A percentile compares a stretch with the other conserved stretches of the same genome.
Conservation (phyloP, 164 flowering plant genomes). For the Cinnamomum micranthum region DNA sequence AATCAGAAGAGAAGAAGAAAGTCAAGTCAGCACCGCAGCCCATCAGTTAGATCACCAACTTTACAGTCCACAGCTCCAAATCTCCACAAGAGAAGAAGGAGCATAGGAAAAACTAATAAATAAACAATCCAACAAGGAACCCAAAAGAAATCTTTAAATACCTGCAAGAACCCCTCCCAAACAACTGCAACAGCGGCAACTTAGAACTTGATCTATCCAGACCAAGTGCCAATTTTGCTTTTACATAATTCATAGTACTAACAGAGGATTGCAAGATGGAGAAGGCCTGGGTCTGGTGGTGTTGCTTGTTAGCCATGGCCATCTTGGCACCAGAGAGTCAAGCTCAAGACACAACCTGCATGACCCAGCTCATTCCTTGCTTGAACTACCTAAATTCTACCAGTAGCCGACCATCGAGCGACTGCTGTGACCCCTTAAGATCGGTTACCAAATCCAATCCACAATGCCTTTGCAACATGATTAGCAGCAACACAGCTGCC, state of each 20-base stretch:
- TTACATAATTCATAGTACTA: background rate
- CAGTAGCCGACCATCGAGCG: slow-evolving; percentile 44
- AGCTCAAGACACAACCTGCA: slow-evolving; percentile 30
- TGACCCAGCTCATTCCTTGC: slow-evolving; percentile 52
- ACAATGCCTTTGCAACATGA: slow-evolving; percentile 55
- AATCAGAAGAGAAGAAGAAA: background rate
- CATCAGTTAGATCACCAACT: slow-evolving; percentile 17
- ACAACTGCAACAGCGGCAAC: background rate
- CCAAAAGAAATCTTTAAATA: background rate
- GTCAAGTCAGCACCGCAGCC: background rate
- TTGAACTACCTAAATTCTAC: slow-evolving; percentile 48
- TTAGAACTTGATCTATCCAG: background rate
- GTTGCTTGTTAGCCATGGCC: slow-evolving; percentile 3
- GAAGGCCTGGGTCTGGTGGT: slow-evolving; percentile 8
- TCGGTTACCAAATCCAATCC: slow-evolving; percentile 45
- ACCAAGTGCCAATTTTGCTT: background rate
- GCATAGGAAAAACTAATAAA: background rate
- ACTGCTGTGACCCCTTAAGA: slow-evolving; percentile 67
- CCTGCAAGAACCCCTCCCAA: background rate
- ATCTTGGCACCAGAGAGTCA: slow-evolving; percentile 5
- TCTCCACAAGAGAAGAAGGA: background rate
- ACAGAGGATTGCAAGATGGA: slow-evolving; percentile 5
- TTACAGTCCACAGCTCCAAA: background rate
- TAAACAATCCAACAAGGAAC: background rate
- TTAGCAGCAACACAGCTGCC: slow-evolving; percentile 25